Percentiles rank a stretch among this genome's conserved stretches.
Conservation (phyloP, 495 filamentous ascomycete genomes). For the Aspergillus saccharolyticus region DNA sequence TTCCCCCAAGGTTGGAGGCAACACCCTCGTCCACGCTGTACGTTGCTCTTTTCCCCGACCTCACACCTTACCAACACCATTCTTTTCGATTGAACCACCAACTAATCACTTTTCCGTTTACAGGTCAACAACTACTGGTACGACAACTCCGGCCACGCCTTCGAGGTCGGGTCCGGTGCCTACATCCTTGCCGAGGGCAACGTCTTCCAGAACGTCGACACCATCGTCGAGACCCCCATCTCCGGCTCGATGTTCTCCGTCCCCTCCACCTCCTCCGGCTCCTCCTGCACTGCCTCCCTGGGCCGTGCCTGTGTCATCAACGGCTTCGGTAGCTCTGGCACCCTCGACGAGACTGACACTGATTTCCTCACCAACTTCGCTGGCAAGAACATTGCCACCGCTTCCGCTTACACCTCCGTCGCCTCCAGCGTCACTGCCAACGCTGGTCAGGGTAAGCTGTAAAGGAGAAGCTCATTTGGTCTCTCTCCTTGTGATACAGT, state of each 20-base stretch:
- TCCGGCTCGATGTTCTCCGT: slow-evolving; percentile 40
- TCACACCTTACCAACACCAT: neutral
- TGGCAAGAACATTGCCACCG: slow-evolving; percentile 35
- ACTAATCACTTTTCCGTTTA: neutral
- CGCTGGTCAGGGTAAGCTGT: slow-evolving; percentile 20
- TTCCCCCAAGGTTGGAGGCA: slow-evolving; percentile 37
- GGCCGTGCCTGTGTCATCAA: slow-evolving; percentile 44
- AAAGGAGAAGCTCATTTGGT: neutral
- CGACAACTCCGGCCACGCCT: slow-evolving; percentile 50
- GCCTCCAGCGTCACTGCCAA: slow-evolving; percentile 19
- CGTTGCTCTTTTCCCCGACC: neutral
- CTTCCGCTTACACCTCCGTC: slow-evolving; percentile 23
- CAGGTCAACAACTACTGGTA: slow-evolving; percentile 59
- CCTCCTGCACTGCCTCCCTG: slow-evolving; percentile 36
- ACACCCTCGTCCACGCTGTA: slow-evolving; percentile 39
- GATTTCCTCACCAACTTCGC: slow-evolving; percentile 37
- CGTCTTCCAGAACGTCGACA: slow-evolving; percentile 48
- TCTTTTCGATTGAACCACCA: neutral
- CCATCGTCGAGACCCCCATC: slow-evolving; percentile 25
- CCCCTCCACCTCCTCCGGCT: slow-evolving; percentile 28
- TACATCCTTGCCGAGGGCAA: slow-evolving; percentile 54
- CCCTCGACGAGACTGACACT: slow-evolving; percentile 25
- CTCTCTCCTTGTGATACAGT: neutral
- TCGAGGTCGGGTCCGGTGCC: slow-evolving; percentile 47
- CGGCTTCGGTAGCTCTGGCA: slow-evolving; percentile 40